These are phyloP conservation scores for Amorphotheca resinae DNA, from an alignment of 495 filamentous ascomycete genomes.

Conservation along the genomic window DNA sequence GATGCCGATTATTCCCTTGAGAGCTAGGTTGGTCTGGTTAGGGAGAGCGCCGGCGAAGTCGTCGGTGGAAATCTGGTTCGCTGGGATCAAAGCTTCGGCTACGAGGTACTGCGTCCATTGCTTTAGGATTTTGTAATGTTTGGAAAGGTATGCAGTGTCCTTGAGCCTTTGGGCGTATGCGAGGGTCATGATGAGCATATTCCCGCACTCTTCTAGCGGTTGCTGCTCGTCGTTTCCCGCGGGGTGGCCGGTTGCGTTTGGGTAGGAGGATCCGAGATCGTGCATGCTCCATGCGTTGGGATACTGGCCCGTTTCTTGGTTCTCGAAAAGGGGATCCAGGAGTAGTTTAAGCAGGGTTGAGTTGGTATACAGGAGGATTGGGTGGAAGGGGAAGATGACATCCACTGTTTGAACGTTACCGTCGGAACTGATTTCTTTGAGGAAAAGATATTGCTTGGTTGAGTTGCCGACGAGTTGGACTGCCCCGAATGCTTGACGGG, in stretches of 20 bases:
- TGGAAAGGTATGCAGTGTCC: slow-evolving; percentile 29
- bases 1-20: slow-evolving; percentile 91
- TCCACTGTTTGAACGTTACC: slow-evolving; percentile 93
- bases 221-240: slow-evolving; percentile 61
- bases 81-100: slow-evolving; percentile 65
- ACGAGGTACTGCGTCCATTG: slow-evolving; percentile 85
- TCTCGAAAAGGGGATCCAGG: slow-evolving; percentile 79
- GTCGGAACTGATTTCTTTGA: slow-evolving; percentile 92
- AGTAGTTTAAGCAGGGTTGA: slow-evolving; percentile 69
- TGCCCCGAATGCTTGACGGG: slow-evolving; percentile 79
- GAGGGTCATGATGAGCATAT: slow-evolving; percentile 90
- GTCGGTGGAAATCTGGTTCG: slow-evolving; percentile 82
- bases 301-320: slow-evolving; percentile 84
- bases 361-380: slow-evolving; percentile 83
- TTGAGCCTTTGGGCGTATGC: slow-evolving; percentile 37
- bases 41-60: slow-evolving; percentile 83
- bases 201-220: slow-evolving; percentile 92
- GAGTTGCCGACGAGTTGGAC: slow-evolving; percentile 72
- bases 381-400: slow-evolving; percentile 87
- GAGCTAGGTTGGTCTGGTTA: slow-evolving; percentile 83
- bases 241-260: slow-evolving; percentile 80
- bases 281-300: slow-evolving; percentile 80
- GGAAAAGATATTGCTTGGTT: slow-evolving; percentile 69
- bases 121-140: slow-evolving; percentile 62
- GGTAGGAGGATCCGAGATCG: slow-evolving; percentile 79